phyloP scores from a whole-genome alignment of 345 rosid genomes.

The Citrus australasica region DNA sequence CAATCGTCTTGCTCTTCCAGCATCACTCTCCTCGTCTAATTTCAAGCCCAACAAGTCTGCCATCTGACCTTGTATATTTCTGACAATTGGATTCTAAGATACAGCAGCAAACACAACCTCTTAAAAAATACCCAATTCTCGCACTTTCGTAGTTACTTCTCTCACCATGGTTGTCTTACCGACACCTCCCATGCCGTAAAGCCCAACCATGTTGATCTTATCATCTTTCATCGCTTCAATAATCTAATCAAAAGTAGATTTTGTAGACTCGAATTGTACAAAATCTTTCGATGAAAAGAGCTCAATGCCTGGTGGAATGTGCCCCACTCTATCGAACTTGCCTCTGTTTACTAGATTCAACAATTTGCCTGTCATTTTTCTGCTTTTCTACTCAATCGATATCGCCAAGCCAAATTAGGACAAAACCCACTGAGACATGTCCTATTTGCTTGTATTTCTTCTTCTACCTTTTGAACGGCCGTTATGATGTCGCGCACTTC shows the following conservation, averaged over 20 bases:
- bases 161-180: constrained; percentile 26
- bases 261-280: not conserved
- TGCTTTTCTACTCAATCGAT: no score
- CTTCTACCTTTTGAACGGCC: no score
- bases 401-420: no score
- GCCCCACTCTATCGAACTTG: not conserved
- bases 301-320: not conserved
- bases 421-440: no score
- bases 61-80: constrained; percentile 3
- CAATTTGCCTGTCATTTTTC: no score
- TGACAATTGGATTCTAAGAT: not conserved
- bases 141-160: not conserved
- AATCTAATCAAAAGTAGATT: not conserved
- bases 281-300: not conserved
- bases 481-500: no score
- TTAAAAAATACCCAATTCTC: not conserved
- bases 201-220: constrained; percentile 3
- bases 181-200: constrained; percentile 7
- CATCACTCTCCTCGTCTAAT: not conserved
- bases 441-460: no score
- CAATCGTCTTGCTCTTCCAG: not conserved
- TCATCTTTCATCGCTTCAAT: not conserved
- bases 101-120: not conserved
- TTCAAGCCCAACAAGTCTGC: not conserved
- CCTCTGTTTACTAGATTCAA: not conserved